phyloP scores from a whole-genome alignment of 768 basidiomycete species.

The Tylopilus sp. region DNA sequence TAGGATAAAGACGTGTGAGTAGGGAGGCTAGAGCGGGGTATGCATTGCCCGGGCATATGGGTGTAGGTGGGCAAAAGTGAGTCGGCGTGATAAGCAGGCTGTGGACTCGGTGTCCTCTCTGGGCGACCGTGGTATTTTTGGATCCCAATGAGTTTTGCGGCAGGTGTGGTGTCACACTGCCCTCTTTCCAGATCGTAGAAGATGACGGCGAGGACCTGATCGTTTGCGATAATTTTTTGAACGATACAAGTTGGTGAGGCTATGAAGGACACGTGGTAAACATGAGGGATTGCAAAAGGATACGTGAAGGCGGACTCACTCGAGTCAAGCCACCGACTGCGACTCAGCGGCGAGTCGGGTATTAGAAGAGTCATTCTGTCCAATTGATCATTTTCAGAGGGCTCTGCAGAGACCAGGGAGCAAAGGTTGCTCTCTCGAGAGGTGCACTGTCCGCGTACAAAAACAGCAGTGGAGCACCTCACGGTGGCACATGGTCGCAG shows the following conservation, averaged over 20 bases:
- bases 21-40: constrained; percentile 31
- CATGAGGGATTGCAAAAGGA: constrained; percentile 18
- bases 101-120: constrained; percentile 28
- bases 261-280: constrained; percentile 34
- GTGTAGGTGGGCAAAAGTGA: constrained; percentile 30
- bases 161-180: constrained; percentile 47
- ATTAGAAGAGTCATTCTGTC: constrained; percentile 53
- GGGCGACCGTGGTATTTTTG: constrained; percentile 36
- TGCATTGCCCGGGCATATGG: constrained; percentile 33
- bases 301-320: constrained; percentile 41
- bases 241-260: constrained; percentile 55
- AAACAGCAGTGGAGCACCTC: constrained; percentile 62
- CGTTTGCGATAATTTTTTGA: constrained; percentile 69
- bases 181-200: constrained; percentile 68
- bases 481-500: constrained; percentile 51
- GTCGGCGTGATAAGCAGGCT: constrained; percentile 29
- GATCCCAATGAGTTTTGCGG: constrained; percentile 57
- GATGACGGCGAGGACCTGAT: constrained; percentile 57
- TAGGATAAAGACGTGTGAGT: constrained; percentile 41
- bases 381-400: constrained; percentile 42
- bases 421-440: constrained; percentile 49
- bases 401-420: constrained; percentile 38
- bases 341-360: constrained; percentile 62
- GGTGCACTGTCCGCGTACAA: constrained; percentile 47
- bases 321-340: constrained; percentile 69